phyloP scores from a whole-genome alignment of 2,329 filamentous ascomycete species.

The Phoma sp. region DNA sequence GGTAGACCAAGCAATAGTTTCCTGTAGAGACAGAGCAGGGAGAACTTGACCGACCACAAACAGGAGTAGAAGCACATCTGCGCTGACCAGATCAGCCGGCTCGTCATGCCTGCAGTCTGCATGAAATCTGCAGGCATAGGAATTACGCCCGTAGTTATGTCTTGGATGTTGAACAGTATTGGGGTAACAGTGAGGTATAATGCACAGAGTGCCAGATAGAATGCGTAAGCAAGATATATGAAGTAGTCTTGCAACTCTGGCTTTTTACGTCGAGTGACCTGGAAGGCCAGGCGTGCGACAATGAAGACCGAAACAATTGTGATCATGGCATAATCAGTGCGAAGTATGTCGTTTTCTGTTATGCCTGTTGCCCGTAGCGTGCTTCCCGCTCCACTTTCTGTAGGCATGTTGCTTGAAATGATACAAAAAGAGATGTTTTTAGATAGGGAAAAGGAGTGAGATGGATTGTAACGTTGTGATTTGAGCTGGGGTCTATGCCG shows the following conservation, averaged over 20 bases:
- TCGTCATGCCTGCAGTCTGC: neutral
- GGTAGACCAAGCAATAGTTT: constrained; percentile 1
- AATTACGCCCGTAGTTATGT: neutral
- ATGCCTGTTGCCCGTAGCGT: neutral
- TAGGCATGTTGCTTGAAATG: too few relatives aligned
- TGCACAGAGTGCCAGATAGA: neutral
- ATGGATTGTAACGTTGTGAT: neutral
- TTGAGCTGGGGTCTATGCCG: too few relatives aligned
- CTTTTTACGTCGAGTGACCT: neutral
- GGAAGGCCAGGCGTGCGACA: neutral
- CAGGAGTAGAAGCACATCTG: constrained; percentile 6
- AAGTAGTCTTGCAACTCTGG: neutral
- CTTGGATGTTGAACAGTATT: neutral
- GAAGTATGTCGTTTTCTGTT: neutral
- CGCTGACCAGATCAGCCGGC: neutral
- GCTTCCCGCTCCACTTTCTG: too few relatives aligned
- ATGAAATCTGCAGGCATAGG: neutral
- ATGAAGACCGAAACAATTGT: neutral
- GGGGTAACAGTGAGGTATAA: neutral
- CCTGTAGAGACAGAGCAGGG: constrained; percentile 6
- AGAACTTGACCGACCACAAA: constrained; percentile 10
- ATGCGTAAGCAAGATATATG: neutral
- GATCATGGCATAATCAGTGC: neutral
- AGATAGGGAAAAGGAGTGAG: neutral
- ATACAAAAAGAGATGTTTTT: too few relatives aligned